Conservation (phyloP, 495 filamentous ascomycete genomes). For the Neurospora sp. region DNA sequence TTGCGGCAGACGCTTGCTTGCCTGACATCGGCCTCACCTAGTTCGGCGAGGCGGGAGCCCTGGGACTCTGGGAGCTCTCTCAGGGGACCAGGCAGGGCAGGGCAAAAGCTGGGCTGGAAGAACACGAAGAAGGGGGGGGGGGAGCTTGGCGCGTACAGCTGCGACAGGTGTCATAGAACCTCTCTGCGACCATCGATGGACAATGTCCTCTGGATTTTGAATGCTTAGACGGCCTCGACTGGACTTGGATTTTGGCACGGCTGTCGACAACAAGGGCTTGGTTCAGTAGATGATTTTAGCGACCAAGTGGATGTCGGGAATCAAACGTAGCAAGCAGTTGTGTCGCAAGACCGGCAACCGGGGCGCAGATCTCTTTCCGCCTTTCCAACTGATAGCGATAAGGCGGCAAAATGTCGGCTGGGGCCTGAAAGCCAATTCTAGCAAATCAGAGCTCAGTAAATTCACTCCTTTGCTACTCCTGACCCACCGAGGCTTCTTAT, state of each 20-base stretch:
- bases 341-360: conserved; percentile 5
- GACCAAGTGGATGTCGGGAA: neutral
- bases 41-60: neutral
- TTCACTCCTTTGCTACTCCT: neutral
- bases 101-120: neutral
- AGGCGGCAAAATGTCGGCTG: conserved; percentile 20
- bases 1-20: neutral
- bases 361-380: conserved; percentile 21
- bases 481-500: neutral
- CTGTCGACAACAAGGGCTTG: neutral
- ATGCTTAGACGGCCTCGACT: neutral
- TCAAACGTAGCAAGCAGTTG: neutral
- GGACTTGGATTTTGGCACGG: neutral
- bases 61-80: neutral
- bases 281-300: neutral
- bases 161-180: conserved; percentile 10
- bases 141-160: conserved; percentile 13
- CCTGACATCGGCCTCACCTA: neutral
- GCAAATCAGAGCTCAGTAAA: neutral
- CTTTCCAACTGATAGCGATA: conserved; percentile 21
- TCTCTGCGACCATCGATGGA: conserved; percentile 2
- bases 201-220: neutral
- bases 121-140: neutral
- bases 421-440: neutral
- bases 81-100: neutral